Percentiles rank a stretch among this genome's conserved stretches.
These are phyloP conservation scores for Podospora comata DNA, from an alignment of 495 filamentous ascomycete species.

Conservation along the genomic window DNA sequence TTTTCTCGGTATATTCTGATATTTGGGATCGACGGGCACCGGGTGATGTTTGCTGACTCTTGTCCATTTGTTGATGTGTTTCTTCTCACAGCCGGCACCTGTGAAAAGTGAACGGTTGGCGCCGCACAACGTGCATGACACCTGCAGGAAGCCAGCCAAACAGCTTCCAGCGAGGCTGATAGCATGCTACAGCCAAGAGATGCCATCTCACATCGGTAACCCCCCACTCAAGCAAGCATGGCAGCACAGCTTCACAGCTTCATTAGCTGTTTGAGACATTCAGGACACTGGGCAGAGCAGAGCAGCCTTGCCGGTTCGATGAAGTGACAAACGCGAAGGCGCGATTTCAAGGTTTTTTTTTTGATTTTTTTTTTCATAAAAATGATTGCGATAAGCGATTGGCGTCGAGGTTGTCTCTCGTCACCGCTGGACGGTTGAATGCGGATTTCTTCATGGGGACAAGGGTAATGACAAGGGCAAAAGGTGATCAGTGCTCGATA, in stretches of 20 bases:
- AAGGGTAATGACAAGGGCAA: no score
- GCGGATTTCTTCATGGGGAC: background rate
- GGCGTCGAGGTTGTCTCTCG: background rate
- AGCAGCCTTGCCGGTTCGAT: background rate
- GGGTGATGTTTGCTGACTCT: background rate
- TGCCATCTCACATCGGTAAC: background rate
- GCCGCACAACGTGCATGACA: background rate
- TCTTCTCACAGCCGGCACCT: background rate
- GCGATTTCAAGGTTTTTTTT: background rate
- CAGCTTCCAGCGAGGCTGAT: background rate
- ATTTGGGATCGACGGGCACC: background rate
- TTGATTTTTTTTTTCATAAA: no score
- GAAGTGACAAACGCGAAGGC: background rate
- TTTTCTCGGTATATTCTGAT: background rate
- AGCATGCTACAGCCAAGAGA: background rate
- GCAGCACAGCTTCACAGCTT: background rate
- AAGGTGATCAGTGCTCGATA: slow-evolving; percentile 1
- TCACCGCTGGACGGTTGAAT: background rate
- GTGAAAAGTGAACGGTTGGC: background rate
- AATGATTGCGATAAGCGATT: background rate
- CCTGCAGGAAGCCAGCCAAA: background rate
- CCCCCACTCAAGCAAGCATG: background rate
- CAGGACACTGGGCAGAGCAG: no score
- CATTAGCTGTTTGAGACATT: background rate
- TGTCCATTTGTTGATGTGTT: background rate